Base-by-base conservation (phyloP, 768 basidiomycete genomes). In the Lactarius evosmus region DNA sequence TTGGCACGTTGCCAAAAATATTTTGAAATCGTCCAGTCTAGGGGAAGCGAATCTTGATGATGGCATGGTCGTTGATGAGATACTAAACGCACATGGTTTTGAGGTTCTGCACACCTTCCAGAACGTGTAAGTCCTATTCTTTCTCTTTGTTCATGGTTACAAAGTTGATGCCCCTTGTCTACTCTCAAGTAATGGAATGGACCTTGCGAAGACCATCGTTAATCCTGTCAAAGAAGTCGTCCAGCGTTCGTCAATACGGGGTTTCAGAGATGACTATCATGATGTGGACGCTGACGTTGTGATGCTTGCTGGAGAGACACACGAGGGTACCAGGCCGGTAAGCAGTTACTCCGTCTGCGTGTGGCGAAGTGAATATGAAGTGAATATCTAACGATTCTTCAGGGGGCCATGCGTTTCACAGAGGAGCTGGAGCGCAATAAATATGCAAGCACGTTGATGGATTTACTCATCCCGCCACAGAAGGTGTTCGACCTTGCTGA, bases 201-300 rank as follows among this genome's bases (percentile, higher is more conserved):
- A 80, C 25, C 76, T 66, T 65, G 74, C 78, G 36, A 79, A 80
- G 67, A 76, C 76, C 22, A 75, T 80, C 36, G 75, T 77, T 11
- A 68, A 71, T 40, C 75, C 78, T 6, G 68, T 76, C 60, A 72
- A 63, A 41, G 74, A 77, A 67, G 74, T 77, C 58, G 74, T 70
- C 7, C 76, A 74, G 5, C 74, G 73, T 40, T 67, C 71, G 50
- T 71, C 73, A 1, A 72, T 81, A 62, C 74, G 74, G 22, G 80
- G 79, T 25, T 75, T 75, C 50, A 65, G 68, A 33, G 80, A 80
- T 33, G 79, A 80, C 59, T 81, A 75, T 56, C 65, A 68, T 49
- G 60, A 69, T 22, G 49, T 73, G 51, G 67, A 72, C 2, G 72
- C 75, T 40, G 77, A 80, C 53, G 75, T 80, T 33, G 63, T 80